Evolutionary conservation across 164 flowering plant species (phyloP), one percentile per base, ranked within the genome.

Genomic region (Macadamia tetraphylla): DNA sequence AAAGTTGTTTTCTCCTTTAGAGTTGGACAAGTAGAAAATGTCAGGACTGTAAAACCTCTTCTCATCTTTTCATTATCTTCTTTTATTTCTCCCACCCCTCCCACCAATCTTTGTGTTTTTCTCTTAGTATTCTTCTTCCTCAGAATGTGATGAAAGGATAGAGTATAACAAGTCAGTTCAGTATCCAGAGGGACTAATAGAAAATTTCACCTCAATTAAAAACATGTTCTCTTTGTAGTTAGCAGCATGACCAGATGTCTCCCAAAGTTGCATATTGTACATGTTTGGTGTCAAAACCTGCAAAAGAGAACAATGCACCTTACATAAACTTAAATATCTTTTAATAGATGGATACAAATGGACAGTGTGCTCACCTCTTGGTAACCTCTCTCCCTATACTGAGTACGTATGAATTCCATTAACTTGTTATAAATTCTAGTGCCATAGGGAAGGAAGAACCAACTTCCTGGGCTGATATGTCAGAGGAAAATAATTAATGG

Each of bases 221-320:
- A 95, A 95, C 99, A 94, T 94, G 74, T 92, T 92, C 72, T 94
- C 98, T 80, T 84, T 92, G 83, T 94, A 90, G 64, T 92, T 92
- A 66, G 88, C 92, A 71, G 99, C 99, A 80, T 95, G 99, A 44
- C 99, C 99, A 74, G 98, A 95, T 55, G 87, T 88, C 70, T 91
- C 96, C 99, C 99, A 92, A 15, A 95, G 89, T 81, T 91, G 90
- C 98, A 95, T 95, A 71, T 95, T 95, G 69, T 82, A 95, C 75
- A 95, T 89, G 71, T 92, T 95, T 60, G 99, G 99, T 52, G 92
- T 75, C 60, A 86, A 52, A 69, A 95, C 99, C 99, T 92, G 83
- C 67, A 67, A 72, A 67, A 65, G n/a, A 18, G 6, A 66, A 53
- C 12, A 75, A 65, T 35, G 60, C 75, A 18, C 51, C n/a, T 15